Evolutionary conservation across 2,329 filamentous ascomycete species (phyloP).

Genomic region (Xylaria multiplex): DNA sequence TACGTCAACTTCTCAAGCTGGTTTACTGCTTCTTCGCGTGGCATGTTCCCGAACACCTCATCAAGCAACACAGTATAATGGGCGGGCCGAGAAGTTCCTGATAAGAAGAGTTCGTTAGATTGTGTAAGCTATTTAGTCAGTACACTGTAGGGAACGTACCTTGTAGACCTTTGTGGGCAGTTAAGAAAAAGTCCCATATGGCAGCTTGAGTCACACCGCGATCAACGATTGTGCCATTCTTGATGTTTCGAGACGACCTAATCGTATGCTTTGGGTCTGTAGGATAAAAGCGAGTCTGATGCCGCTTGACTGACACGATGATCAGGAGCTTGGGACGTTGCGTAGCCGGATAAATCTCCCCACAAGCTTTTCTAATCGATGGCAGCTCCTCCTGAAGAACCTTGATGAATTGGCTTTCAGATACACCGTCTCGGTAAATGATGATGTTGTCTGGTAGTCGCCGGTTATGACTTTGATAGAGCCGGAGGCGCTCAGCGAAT

Average conservation of each 20-base stretch:
- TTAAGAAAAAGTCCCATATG: slow-evolving; percentile 86
- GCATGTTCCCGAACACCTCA: slow-evolving; percentile 67
- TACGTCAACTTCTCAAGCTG: slow-evolving; percentile 78
- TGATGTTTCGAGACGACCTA: slow-evolving; percentile 71
- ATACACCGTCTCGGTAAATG: slow-evolving; percentile 89
- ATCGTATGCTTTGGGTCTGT: slow-evolving; percentile 59
- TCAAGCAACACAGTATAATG: slow-evolving; percentile 83
- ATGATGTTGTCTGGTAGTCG: slow-evolving; percentile 77
- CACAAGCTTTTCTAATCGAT: slow-evolving; percentile 71
- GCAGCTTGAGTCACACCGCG: slow-evolving; percentile 80
- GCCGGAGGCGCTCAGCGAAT: slow-evolving; percentile 70
- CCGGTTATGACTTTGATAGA: slow-evolving; percentile 72
- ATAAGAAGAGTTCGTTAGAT: slow-evolving; percentile 20
- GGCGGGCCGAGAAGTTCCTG: slow-evolving; percentile 77
- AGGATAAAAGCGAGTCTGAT: slow-evolving; percentile 89
- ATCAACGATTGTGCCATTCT: slow-evolving; percentile 84
- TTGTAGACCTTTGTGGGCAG: slow-evolving; percentile 81
- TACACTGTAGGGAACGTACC: slow-evolving; percentile 54
- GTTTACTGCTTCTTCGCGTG: slow-evolving; percentile 63
- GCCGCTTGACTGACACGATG: slow-evolving; percentile 85
- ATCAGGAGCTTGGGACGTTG: slow-evolving; percentile 73
- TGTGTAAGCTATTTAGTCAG: background rate
- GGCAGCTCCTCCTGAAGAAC: slow-evolving; percentile 77
- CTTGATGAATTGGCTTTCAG: slow-evolving; percentile 80
- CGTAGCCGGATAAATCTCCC: slow-evolving; percentile 63